Percentiles rank a stretch among this genome's conserved stretches.
phyloP scores from a whole-genome alignment of 306 rosid species.

The Prunus fruticosa region DNA sequence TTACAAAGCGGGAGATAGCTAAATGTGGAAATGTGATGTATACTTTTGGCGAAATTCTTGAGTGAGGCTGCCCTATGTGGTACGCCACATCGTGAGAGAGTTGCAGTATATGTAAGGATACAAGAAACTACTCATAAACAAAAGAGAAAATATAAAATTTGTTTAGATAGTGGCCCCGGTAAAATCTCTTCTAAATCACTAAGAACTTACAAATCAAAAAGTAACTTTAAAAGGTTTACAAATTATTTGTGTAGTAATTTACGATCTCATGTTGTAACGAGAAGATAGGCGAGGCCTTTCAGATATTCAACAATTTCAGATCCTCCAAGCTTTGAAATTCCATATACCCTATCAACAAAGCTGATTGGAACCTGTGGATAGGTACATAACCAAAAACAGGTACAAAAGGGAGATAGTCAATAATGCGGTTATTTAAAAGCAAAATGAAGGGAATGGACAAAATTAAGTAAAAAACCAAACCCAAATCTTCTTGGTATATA shows the following conservation, averaged over 20 bases:
- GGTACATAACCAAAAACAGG: conserved; percentile 22
- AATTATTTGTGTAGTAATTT: neutral
- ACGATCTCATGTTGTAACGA: conserved; percentile 60
- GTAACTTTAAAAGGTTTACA: neutral
- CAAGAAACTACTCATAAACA: neutral
- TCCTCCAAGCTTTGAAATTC: conserved; percentile 97
- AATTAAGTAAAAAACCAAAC: neutral
- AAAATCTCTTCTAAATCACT: neutral
- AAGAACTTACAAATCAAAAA: neutral
- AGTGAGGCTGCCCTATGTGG: too few species aligned
- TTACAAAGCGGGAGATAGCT: neutral
- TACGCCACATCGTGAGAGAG: too few species aligned
- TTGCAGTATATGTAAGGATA: neutral
- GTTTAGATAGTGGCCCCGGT: neutral
- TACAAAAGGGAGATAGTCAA: neutral
- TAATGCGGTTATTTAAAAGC: neutral
- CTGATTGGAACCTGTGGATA: conserved; percentile 80
- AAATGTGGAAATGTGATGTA: neutral
- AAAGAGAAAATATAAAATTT: neutral
- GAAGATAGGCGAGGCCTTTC: conserved; percentile 77
- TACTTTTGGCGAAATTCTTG: too few species aligned
- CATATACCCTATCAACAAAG: conserved; percentile 92
- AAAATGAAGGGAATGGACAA: neutral
- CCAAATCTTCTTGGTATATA: neutral
- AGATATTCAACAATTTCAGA: conserved; percentile 95